A percentile compares a stretch with the other conserved stretches of the same genome.
phyloP scores from a whole-genome alignment of 73 alveolate genomes.

The Tetrahymena elliotti region DNA sequence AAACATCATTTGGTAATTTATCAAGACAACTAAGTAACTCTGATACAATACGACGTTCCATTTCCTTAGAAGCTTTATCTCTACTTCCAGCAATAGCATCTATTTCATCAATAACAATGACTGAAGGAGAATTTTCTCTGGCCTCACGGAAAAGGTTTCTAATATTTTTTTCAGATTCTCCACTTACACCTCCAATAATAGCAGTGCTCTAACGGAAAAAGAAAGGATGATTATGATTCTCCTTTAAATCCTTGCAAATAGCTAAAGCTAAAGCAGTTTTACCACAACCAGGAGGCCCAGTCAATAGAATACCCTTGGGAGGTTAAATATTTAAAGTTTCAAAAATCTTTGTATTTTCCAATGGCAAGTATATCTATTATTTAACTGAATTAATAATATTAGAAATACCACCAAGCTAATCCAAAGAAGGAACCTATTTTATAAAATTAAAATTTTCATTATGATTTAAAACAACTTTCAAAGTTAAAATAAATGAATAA shows the following conservation, averaged over 20 bases:
- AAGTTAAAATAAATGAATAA: too few species aligned
- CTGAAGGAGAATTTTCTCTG: slow-evolving; percentile 87
- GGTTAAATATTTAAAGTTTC: slow-evolving; percentile 8
- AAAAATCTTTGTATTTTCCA: slow-evolving; percentile 13
- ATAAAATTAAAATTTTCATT: not conserved
- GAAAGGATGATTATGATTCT: slow-evolving; percentile 8
- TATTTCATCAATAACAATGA: slow-evolving; percentile 96
- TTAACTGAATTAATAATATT: not conserved
- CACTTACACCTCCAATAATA: slow-evolving; percentile 44
- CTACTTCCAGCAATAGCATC: slow-evolving; percentile 98
- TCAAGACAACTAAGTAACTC: slow-evolving; percentile 95
- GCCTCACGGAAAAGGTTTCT: slow-evolving; percentile 93
- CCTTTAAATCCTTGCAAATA: slow-evolving; percentile 30
- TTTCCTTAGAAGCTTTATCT: slow-evolving; percentile 93
- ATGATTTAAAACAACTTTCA: not conserved
- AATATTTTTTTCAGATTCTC: slow-evolving; percentile 81
- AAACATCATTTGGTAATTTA: slow-evolving; percentile 70
- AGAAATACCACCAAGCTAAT: not conserved
- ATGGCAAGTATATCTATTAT: slow-evolving; percentile 20
- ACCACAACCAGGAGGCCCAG: slow-evolving; percentile 39
- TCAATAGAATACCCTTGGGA: slow-evolving; percentile 33
- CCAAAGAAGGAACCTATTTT: not conserved
- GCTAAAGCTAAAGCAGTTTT: slow-evolving; percentile 33
- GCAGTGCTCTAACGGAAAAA: slow-evolving; percentile 34
- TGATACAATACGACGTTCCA: slow-evolving; percentile 98